Percentiles rank a stretch among this genome's conserved stretches.
phyloP scores from a whole-genome alignment of 192 early-diverging fungal species.

The Cladochytrium replicatum region DNA sequence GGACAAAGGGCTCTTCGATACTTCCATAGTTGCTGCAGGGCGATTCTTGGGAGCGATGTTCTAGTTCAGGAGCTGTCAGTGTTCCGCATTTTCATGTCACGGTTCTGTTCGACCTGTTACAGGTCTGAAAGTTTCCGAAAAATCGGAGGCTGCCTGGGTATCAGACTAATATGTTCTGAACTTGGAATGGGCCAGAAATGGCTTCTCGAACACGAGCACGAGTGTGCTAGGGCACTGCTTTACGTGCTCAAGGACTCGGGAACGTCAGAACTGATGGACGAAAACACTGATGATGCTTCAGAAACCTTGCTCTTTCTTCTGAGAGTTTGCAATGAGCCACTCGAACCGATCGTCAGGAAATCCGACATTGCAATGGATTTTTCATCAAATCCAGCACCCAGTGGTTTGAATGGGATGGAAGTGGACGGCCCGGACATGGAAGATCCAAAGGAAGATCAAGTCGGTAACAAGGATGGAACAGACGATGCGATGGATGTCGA shows the following conservation, averaged over 20 bases:
- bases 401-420: too few relatives aligned
- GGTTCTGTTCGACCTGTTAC: conserved; percentile 88
- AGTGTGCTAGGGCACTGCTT: conserved; percentile 84
- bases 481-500: too few relatives aligned
- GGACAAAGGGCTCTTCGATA: conserved; percentile 55
- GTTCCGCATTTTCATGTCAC: conserved; percentile 68
- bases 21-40: conserved; percentile 49
- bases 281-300: conserved; percentile 62
- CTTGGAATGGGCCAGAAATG: conserved; percentile 79
- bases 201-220: conserved; percentile 89
- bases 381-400: too few relatives aligned
- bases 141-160: conserved; percentile 83
- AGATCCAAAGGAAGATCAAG: neutral
- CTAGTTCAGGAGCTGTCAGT: conserved; percentile 52
- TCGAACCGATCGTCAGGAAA: too few relatives aligned
- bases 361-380: too few relatives aligned
- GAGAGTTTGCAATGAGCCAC: conserved; percentile 42
- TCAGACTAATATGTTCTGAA: conserved; percentile 69
- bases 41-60: conserved; percentile 49
- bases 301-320: conserved; percentile 64
- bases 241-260: conserved; percentile 91
- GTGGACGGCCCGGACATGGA: too few relatives aligned
- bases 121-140: conserved; percentile 77
- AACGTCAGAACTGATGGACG: conserved; percentile 64
- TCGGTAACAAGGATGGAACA: too few relatives aligned